Evolutionary conservation across 768 basidiomycete species (phyloP).

Genomic region (Sarcodon sp.): DNA sequence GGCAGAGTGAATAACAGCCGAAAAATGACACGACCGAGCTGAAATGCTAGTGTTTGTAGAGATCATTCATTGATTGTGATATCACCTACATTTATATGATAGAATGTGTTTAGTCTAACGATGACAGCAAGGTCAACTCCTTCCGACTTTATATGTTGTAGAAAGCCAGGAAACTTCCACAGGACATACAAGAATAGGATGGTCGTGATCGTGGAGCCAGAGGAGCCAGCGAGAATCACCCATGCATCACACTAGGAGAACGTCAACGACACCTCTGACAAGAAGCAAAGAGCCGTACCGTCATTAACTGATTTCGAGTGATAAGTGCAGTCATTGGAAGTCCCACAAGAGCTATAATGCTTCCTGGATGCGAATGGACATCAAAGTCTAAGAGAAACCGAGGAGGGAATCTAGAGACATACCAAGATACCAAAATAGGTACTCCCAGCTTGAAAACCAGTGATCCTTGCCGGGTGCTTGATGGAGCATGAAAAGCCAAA

Average conservation of each 20-base stretch:
- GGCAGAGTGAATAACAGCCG: slow-evolving; percentile 66
- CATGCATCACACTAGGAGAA: slow-evolving; percentile 46
- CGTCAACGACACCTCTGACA: not conserved
- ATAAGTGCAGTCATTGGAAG: slow-evolving; percentile 61
- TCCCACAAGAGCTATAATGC: slow-evolving; percentile 48
- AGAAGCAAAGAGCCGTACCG: slow-evolving; percentile 24
- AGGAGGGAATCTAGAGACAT: slow-evolving; percentile 8
- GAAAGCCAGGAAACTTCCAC: slow-evolving; percentile 55
- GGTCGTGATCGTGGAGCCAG: slow-evolving; percentile 54
- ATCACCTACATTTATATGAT: slow-evolving; percentile 57
- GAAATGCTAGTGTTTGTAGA: slow-evolving; percentile 2
- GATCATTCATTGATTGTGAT: not conserved
- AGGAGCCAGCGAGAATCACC: slow-evolving; percentile 64
- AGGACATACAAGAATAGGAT: slow-evolving; percentile 63
- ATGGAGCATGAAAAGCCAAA: slow-evolving; percentile 75
- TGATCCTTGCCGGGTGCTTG: slow-evolving; percentile 58
- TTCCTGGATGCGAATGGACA: slow-evolving; percentile 28
- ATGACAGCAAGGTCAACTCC: slow-evolving; percentile 69
- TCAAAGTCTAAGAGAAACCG: not conserved
- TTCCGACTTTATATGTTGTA: slow-evolving; percentile 55
- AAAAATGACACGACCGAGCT: slow-evolving; percentile 65
- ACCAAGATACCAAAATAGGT: slow-evolving; percentile 61
- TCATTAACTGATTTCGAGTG: slow-evolving; percentile 42
- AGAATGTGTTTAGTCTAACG: slow-evolving; percentile 61
- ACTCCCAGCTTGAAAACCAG: slow-evolving; percentile 80